Percentiles rank a stretch among this genome's conserved stretches.
These are phyloP conservation scores for Fusarium concolor DNA, from an alignment of 2,329 filamentous ascomycete genomes.

Conservation along the genomic window DNA sequence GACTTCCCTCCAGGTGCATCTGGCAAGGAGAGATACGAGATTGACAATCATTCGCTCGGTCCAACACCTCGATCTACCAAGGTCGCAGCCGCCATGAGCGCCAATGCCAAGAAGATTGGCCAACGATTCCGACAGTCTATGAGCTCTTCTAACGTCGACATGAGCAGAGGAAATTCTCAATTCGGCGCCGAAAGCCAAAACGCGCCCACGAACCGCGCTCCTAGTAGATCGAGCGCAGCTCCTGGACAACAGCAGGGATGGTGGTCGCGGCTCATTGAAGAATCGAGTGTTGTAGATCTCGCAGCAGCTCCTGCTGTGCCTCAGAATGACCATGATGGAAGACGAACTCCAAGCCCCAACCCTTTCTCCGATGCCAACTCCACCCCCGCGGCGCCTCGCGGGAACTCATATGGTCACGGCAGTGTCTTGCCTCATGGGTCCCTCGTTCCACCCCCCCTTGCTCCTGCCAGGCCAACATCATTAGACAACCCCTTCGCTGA, in stretches of 20 bases:
- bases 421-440: constrained; percentile 56
- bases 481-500: constrained; percentile 61
- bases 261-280: constrained; percentile 58
- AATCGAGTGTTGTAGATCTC: constrained; percentile 54
- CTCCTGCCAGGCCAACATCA: constrained; percentile 38
- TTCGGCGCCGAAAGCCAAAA: constrained; percentile 56
- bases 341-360: constrained; percentile 34
- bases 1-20: constrained; percentile 47
- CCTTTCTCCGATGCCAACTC: constrained; percentile 59
- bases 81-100: constrained; percentile 46
- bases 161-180: constrained; percentile 66
- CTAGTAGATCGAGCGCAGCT: constrained; percentile 17
- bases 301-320: constrained; percentile 41
- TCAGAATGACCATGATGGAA: constrained; percentile 31
- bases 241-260: constrained; percentile 51
- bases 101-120: constrained; percentile 47
- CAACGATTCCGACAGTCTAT: constrained; percentile 35
- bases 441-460: constrained; percentile 54
- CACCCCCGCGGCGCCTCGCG: constrained; percentile 52
- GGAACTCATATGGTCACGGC: constrained; percentile 54
- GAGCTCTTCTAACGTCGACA: constrained; percentile 57
- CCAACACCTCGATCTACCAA: constrained; percentile 58
- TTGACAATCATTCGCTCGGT: constrained; percentile 61
- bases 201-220: constrained; percentile 46
- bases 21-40: constrained; percentile 38